Evolutionary conservation across 495 filamentous ascomycete species (phyloP).

Genomic region (Aspergillus haitiensis): DNA sequence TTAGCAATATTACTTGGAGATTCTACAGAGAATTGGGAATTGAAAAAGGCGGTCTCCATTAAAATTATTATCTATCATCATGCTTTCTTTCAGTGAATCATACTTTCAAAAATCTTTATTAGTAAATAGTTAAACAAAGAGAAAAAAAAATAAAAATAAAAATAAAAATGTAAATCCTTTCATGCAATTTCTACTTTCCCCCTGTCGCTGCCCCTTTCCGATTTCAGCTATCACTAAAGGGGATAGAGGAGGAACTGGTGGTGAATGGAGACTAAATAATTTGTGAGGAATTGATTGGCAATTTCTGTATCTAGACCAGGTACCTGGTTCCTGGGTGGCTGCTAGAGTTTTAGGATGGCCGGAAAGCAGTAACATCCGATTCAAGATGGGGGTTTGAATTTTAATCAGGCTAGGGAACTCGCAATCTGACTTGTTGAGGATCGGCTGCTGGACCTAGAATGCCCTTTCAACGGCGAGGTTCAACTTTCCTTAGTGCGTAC

Average conservation of each 20-base stretch:
- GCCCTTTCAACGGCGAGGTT: too few species aligned
- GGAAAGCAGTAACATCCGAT: neutral
- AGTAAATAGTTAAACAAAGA: neutral
- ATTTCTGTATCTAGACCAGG: neutral
- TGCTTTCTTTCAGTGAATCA: too few species aligned
- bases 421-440: neutral
- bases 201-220: neutral
- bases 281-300: neutral
- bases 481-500: too few species aligned
- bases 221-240: neutral
- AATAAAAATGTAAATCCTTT: neutral
- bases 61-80: neutral
- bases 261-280: neutral
- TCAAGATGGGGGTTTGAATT: neutral
- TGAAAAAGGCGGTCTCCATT: neutral
- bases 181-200: neutral
- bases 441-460: neutral
- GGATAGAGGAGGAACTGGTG: neutral
- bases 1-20: neutral
- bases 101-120: neutral
- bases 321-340: neutral
- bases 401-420: neutral
- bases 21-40: neutral
- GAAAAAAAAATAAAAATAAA: neutral
- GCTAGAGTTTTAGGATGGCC: neutral